Conservation (phyloP, 495 filamentous ascomycete species). For the Filosporella fistucella region DNA sequence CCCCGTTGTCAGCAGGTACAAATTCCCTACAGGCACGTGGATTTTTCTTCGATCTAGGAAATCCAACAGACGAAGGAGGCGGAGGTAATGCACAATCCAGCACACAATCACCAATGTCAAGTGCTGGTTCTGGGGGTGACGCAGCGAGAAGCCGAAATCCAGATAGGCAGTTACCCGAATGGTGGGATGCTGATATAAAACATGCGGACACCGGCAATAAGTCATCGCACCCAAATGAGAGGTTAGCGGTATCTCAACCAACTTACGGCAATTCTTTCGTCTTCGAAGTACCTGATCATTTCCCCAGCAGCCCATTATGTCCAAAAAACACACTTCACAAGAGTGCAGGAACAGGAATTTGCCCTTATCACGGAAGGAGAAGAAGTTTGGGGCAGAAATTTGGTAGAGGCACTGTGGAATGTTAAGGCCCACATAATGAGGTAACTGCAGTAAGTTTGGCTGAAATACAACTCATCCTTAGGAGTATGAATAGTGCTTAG, state of each 20-base stretch:
- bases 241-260: not conserved
- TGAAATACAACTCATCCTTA: too few relatives aligned
- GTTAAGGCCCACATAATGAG: too few relatives aligned
- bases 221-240: not conserved
- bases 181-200: slow-evolving; percentile 11
- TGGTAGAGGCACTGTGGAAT: too few relatives aligned
- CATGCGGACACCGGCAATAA: not conserved
- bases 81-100: too few relatives aligned
- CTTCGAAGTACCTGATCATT: slow-evolving; percentile 58
- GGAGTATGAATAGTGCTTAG: too few relatives aligned
- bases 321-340: slow-evolving; percentile 52
- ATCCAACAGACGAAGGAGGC: slow-evolving; percentile 5
- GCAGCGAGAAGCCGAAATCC: not conserved
- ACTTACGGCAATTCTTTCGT: slow-evolving; percentile 32
- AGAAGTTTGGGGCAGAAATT: slow-evolving; percentile 12
- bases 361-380: slow-evolving; percentile 38
- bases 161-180: not conserved
- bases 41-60: slow-evolving; percentile 44
- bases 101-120: not conserved
- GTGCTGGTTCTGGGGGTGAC: not conserved
- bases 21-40: slow-evolving; percentile 30
- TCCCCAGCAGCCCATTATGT: slow-evolving; percentile 60
- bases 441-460: too few relatives aligned
- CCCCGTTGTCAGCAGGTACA: slow-evolving; percentile 32
- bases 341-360: slow-evolving; percentile 49